phyloP scores from a whole-genome alignment of 805 yeast genomes.

The Candida nemodendra region DNA sequence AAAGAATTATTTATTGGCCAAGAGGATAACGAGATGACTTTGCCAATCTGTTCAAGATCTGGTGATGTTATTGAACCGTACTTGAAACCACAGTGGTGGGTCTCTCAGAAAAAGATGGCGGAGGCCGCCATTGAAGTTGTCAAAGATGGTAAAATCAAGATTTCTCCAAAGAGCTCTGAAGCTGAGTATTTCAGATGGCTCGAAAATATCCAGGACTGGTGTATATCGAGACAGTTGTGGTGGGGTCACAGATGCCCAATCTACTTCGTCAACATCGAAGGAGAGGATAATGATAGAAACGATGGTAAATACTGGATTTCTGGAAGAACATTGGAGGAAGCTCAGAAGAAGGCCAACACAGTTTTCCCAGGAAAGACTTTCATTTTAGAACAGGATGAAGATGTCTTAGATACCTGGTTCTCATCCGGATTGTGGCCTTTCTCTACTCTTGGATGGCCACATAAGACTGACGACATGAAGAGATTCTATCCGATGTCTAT shows the following conservation, averaged over 20 bases:
- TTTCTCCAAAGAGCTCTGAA: slow-evolving; percentile 87
- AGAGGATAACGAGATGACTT: slow-evolving; percentile 91
- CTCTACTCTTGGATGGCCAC: slow-evolving; percentile 96
- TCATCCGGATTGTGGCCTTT: slow-evolving; percentile 98
- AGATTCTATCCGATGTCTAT: slow-evolving; percentile 85
- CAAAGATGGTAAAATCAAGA: slow-evolving; percentile 72
- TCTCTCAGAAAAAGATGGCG: slow-evolving; percentile 86
- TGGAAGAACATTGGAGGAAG: slow-evolving; percentile 82
- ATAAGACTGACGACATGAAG: slow-evolving; percentile 66
- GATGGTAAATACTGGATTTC: slow-evolving; percentile 87
- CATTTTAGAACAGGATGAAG: slow-evolving; percentile 92
- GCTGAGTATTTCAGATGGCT: slow-evolving; percentile 94
- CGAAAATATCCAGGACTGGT: slow-evolving; percentile 97
- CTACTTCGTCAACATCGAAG: slow-evolving; percentile 81
- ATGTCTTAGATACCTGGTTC: slow-evolving; percentile 98
- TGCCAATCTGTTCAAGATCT: slow-evolving; percentile 92
- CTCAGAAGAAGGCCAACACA: slow-evolving; percentile 71
- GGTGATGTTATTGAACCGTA: slow-evolving; percentile 97
- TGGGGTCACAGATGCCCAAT: slow-evolving; percentile 99
- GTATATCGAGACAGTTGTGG: slow-evolving; percentile 89
- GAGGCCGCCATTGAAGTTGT: slow-evolving; percentile 83
- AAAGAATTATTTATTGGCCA: slow-evolving; percentile 78
- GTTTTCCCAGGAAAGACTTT: slow-evolving; percentile 70
- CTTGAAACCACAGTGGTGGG: slow-evolving; percentile 99
- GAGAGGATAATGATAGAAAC: slow-evolving; percentile 57